These are phyloP conservation scores for Pezicula carpinea DNA, from an alignment of 2,329 filamentous ascomycete species.

Conservation along the genomic window DNA sequence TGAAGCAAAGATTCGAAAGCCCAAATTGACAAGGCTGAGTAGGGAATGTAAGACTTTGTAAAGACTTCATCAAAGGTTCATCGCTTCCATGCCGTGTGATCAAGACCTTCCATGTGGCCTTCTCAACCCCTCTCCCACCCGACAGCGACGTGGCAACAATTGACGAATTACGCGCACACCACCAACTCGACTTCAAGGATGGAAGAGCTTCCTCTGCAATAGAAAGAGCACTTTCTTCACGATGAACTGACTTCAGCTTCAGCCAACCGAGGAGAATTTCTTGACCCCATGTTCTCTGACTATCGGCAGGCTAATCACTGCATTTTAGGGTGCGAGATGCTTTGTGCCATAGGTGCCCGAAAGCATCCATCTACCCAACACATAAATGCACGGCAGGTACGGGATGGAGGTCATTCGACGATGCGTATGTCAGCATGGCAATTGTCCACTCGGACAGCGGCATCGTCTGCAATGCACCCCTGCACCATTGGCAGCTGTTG, in stretches of 20 bases:
- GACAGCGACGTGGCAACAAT: constrained; percentile 14
- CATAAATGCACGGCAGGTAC: constrained; percentile 9
- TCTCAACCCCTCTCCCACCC: neutral
- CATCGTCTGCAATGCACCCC: neutral
- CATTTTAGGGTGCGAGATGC: neutral
- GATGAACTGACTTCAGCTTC: no score
- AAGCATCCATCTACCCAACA: neutral
- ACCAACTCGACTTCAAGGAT: constrained; percentile 3
- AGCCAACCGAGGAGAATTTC: constrained; percentile 2
- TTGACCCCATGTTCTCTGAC: constrained; percentile 5
- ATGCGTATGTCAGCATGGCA: constrained; percentile 1
- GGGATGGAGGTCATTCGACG: constrained; percentile 13
- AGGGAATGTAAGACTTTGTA: constrained; percentile 5
- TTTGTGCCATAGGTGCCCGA: constrained; percentile 11
- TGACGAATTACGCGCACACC: constrained; percentile 11
- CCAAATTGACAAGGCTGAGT: constrained; percentile 4
- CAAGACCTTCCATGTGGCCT: constrained; percentile 7
- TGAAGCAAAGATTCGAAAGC: constrained; percentile 1
- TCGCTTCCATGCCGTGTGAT: constrained; percentile 5
- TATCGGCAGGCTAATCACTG: constrained; percentile 8
- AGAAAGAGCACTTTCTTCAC: neutral
- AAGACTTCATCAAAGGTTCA: neutral
- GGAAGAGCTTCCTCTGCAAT: constrained; percentile 7
- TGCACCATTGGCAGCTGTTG: no score
- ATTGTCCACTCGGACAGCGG: constrained; percentile 8